These are phyloP conservation scores for Cantharellus anzutake DNA, from an alignment of 768 basidiomycete genomes.

Conservation along the genomic window DNA sequence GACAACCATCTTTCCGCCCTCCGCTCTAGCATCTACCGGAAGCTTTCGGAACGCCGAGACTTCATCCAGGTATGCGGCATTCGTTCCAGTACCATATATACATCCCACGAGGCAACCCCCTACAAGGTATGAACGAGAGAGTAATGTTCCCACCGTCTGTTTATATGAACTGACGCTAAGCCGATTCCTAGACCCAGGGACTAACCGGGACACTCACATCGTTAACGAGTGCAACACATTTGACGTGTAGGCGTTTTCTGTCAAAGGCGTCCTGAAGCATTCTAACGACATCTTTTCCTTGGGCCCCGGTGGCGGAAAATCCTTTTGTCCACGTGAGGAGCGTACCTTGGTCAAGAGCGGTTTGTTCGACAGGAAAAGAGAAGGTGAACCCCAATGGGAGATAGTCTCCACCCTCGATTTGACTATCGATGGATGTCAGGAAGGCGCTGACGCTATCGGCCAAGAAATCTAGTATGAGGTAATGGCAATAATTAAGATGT, in stretches of 20 bases:
- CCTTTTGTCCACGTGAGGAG: constrained; percentile 95
- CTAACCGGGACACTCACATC: constrained; percentile 37
- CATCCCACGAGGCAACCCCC: constrained; percentile 73
- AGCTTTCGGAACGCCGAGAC: constrained; percentile 73
- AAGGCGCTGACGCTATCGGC: constrained; percentile 94
- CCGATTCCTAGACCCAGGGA: constrained; percentile 2
- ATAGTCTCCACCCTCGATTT: constrained; percentile 13
- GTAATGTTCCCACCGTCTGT: constrained; percentile 86
- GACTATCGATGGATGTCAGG: constrained; percentile 40
- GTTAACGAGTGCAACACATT: constrained; percentile 83
- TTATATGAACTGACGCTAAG: not conserved
- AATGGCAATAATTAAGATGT: constrained; percentile 2
- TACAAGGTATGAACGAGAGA: constrained; percentile 84
- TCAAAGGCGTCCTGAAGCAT: constrained; percentile 86
- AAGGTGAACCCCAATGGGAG: constrained; percentile 82
- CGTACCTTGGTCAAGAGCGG: constrained; percentile 73
- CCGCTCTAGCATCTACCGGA: constrained; percentile 20
- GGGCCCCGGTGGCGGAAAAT: constrained; percentile 76
- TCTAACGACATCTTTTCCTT: constrained; percentile 76
- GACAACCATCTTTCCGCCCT: constrained; percentile 72
- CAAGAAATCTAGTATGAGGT: constrained; percentile 58
- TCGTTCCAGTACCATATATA: constrained; percentile 97
- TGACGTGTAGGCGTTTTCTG: constrained; percentile 79
- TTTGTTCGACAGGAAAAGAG: constrained; percentile 95
- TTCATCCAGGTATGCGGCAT: constrained; percentile 91